phyloP scores from a whole-genome alignment of 2,329 filamentous ascomycete genomes.

The Myrmaecium sp. region DNA sequence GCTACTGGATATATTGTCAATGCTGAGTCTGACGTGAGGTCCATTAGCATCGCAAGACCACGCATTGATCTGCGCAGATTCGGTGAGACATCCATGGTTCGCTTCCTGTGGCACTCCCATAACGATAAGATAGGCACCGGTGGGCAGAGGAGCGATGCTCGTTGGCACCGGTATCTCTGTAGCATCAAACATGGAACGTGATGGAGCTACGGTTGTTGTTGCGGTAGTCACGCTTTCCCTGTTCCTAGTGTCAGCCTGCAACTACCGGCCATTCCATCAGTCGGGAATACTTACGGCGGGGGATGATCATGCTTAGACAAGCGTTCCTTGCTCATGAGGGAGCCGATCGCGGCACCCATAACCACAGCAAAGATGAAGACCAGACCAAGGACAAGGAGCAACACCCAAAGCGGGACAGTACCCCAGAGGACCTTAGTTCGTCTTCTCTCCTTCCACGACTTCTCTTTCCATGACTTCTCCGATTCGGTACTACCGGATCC shows the following conservation, averaged over 20 bases:
- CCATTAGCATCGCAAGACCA: slow-evolving; percentile 30
- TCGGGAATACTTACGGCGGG: slow-evolving; percentile 11
- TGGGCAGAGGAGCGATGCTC: slow-evolving; percentile 28
- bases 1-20: no score
- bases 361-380: slow-evolving; percentile 29
- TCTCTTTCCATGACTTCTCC: slow-evolving; percentile 14
- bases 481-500: no score
- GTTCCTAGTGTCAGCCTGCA: slow-evolving; percentile 2
- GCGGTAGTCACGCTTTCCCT: slow-evolving; percentile 8
- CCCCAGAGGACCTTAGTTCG: slow-evolving; percentile 29
- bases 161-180: slow-evolving; percentile 31
- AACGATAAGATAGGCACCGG: slow-evolving; percentile 32
- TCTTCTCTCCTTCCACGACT: slow-evolving; percentile 19
- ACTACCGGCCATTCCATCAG: slow-evolving; percentile 1
- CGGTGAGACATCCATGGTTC: slow-evolving; percentile 32
- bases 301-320: slow-evolving; percentile 11
- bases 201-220: slow-evolving; percentile 12
- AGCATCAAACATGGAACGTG: slow-evolving; percentile 32
- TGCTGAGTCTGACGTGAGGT: slow-evolving; percentile 2
- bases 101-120: slow-evolving; percentile 27
- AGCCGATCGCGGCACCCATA: slow-evolving; percentile 37
- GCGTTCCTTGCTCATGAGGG: slow-evolving; percentile 30
- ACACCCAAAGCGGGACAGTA: slow-evolving; percentile 33
- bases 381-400: slow-evolving; percentile 28
- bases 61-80: slow-evolving; percentile 26